Percentiles rank a stretch among this genome's conserved stretches.
Evolutionary conservation across 345 rosid species (phyloP).

Genomic region (Gossypium ekmanianum): DNA sequence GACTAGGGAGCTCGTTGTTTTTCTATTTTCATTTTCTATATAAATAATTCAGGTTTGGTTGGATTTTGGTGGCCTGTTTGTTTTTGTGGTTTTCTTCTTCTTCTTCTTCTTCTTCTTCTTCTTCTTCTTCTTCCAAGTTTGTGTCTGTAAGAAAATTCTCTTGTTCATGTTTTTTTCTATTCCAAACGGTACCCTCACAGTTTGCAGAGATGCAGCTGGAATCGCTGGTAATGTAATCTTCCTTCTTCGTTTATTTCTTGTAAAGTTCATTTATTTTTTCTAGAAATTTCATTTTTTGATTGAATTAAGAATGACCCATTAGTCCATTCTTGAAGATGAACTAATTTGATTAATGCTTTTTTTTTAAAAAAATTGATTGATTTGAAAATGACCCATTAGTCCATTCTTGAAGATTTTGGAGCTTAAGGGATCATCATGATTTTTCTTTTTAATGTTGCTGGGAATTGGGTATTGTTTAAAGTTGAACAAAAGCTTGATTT

Average conservation of each 20-base stretch:
- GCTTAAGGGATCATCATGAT: background rate
- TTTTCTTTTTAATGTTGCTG: no score
- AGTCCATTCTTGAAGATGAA: background rate
- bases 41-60: background rate
- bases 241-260: background rate
- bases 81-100: background rate
- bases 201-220: slow-evolving; percentile 8
- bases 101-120: background rate
- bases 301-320: background rate
- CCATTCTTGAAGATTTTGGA: background rate
- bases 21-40: background rate
- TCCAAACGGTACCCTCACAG: background rate
- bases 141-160: background rate
- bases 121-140: background rate
- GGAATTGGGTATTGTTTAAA: slow-evolving; percentile 1
- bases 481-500: background rate
- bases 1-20: background rate
- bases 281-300: background rate
- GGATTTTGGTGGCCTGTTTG: background rate
- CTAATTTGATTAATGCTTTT: background rate
- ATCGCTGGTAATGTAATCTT: background rate
- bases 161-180: background rate
- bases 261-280: background rate
- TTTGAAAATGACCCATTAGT: background rate
- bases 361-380: background rate